phyloP scores from a whole-genome alignment of 2,329 filamentous ascomycete genomes.

The Cryphonectria radicalis region DNA sequence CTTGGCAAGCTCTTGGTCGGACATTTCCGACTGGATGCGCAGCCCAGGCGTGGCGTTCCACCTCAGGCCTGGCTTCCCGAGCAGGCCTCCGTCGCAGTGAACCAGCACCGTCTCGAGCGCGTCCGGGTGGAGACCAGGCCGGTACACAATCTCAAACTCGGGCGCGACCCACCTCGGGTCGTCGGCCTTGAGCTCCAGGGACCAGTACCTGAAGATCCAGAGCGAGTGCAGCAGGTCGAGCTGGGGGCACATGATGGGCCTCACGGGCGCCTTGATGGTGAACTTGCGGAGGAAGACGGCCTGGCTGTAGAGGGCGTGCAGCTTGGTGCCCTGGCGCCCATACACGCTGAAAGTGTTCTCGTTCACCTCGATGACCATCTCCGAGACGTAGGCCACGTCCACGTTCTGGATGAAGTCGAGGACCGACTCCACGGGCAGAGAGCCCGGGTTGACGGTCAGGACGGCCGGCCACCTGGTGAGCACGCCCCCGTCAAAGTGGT shows the following conservation, averaged over 20 bases:
- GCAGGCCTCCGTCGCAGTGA: neutral
- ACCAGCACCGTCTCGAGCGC: neutral
- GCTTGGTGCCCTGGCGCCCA: neutral
- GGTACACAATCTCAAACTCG: conserved; percentile 1
- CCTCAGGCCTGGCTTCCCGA: neutral
- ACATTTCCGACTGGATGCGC: neutral
- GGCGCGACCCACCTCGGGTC: neutral
- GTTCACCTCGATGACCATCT: conserved; percentile 1
- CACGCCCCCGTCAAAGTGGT: neutral
- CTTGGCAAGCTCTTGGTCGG: neutral
- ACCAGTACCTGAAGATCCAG: conserved; percentile 11
- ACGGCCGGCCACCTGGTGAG: neutral
- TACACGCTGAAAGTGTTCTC: neutral
- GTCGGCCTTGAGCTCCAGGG: neutral
- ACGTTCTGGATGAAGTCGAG: neutral
- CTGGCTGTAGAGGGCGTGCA: neutral
- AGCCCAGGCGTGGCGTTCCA: neutral
- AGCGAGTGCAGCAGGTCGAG: conserved; percentile 1
- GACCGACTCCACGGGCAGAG: neutral
- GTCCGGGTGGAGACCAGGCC: neutral
- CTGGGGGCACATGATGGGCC: neutral
- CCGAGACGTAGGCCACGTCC: neutral
- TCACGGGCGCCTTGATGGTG: neutral
- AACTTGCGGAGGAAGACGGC: neutral
- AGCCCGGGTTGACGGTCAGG: neutral